Percentiles rank a stretch among this genome's conserved stretches.
Conservation (phyloP, 1,139 yeast species). For the Taphrina pruni region DNA sequence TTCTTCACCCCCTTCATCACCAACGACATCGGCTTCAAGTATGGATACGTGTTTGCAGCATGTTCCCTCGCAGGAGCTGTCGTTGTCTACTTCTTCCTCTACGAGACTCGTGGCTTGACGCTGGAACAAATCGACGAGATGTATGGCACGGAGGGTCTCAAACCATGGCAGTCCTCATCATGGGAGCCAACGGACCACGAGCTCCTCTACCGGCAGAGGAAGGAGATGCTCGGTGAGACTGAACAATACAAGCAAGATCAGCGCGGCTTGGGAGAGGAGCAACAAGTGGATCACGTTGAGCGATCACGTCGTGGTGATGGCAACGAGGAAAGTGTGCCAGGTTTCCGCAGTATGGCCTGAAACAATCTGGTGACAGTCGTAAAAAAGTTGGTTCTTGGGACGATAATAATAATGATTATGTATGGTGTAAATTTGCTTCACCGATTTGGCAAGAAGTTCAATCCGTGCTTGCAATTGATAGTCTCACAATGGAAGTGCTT, state of each 20-base stretch:
- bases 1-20: slow-evolving; percentile 74
- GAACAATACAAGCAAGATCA: slow-evolving; percentile 26
- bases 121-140: slow-evolving; percentile 61
- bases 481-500: too few species aligned
- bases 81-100: slow-evolving; percentile 69
- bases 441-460: too few species aligned
- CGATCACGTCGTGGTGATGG: slow-evolving; percentile 20
- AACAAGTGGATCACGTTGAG: slow-evolving; percentile 25
- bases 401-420: slow-evolving; percentile 6
- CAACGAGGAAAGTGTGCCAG: slow-evolving; percentile 19
- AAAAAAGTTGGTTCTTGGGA: not conserved
- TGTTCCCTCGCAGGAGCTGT: slow-evolving; percentile 63
- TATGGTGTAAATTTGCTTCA: not conserved
- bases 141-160: slow-evolving; percentile 43
- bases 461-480: too few species aligned
- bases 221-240: slow-evolving; percentile 24
- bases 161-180: slow-evolving; percentile 45
- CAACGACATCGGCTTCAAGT: slow-evolving; percentile 67
- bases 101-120: slow-evolving; percentile 75
- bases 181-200: slow-evolving; percentile 35
- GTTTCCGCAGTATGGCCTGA: slow-evolving; percentile 22
- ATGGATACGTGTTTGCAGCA: slow-evolving; percentile 78
- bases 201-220: slow-evolving; percentile 5
- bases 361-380: not conserved
- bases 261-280: slow-evolving; percentile 9